Base-by-base conservation (phyloP, 2,329 filamentous ascomycete genomes). In the Pseudogymnoascus sp. region DNA sequence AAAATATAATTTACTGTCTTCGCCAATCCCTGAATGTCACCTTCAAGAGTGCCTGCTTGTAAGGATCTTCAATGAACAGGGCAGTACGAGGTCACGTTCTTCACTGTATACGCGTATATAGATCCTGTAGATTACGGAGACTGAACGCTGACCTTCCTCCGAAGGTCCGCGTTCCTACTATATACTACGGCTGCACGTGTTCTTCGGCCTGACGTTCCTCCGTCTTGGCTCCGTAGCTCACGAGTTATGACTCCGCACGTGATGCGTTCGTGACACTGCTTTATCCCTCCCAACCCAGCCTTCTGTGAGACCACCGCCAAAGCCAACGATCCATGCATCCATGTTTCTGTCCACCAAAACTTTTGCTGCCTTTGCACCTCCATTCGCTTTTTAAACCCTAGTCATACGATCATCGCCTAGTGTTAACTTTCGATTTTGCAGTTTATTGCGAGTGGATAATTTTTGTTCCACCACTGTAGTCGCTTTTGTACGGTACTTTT, bases 321-420 rank as follows among this genome's bases (percentile, higher is more conserved):
- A 70, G 65, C 70, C 67, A n/a, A n/a, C 64, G 17, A 72, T 53
- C 65, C 64, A 67, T 29, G 67, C 69, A 60, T 68, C 63, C 33
- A 63, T 64, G 29, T 60, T 61, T 17, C 50, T 21, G 40, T 68
- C 64, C 53, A 71, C 66, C 29, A 71, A 38, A 13, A 70, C 59
- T 59, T 70, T 70, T 11, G 63, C 67, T 15, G 69, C 42, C 42
- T 70, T 69, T 7, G 61, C 68, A 66, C 70, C 68, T 15, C 69
- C 67, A 17, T 23, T 23, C 37, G 15, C 37, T 10, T 38, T 38
- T 17, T 38, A 38, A 38, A 38, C 37, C 2, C 37, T 38, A 38
- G 37, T 38, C 33, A 38, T 38, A 17, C 15, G 37, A 38, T 38
- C 37, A 38, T 38, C 37, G 13, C 37, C 37, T 3, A 38, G 37